Evolutionary conservation across 306 rosid genomes (phyloP).

Genomic region (Gastrolobium bilobum): DNA sequence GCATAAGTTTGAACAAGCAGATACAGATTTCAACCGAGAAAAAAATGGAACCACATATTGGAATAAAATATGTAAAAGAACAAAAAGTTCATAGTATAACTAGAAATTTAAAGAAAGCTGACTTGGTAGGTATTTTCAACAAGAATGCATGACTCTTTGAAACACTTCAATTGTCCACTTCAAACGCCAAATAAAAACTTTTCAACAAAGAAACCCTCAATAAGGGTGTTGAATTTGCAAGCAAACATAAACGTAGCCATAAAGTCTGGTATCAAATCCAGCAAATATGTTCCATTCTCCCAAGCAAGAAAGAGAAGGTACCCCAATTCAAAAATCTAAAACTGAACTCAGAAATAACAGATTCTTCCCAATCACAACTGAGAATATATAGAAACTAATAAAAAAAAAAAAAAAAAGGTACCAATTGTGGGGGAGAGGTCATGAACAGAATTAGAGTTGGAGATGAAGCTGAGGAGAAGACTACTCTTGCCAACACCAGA

Average conservation of each 20-base stretch:
- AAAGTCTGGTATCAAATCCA: constrained; percentile 7
- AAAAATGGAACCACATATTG: neutral
- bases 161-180: neutral
- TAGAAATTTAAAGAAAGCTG: constrained; percentile 22
- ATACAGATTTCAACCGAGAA: neutral
- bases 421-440: constrained; percentile 91
- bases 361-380: constrained; percentile 4
- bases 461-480: constrained; percentile 87
- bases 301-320: neutral
- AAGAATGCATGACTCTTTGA: neutral
- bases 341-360: constrained; percentile 13
- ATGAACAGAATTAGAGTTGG: constrained; percentile 68
- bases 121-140: neutral
- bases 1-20: constrained; percentile 4
- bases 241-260: neutral
- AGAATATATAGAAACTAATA: neutral
- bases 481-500: constrained; percentile 99
- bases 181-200: neutral
- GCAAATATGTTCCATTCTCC: constrained; percentile 8
- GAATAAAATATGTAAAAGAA: neutral
- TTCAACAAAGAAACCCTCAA: constrained; percentile 11
- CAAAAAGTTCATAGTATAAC: neutral
- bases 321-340: neutral
- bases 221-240: neutral
- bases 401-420: constrained; percentile 20